phyloP scores from a whole-genome alignment of 2,329 filamentous ascomycete genomes.

The Fusarium bactridioides region DNA sequence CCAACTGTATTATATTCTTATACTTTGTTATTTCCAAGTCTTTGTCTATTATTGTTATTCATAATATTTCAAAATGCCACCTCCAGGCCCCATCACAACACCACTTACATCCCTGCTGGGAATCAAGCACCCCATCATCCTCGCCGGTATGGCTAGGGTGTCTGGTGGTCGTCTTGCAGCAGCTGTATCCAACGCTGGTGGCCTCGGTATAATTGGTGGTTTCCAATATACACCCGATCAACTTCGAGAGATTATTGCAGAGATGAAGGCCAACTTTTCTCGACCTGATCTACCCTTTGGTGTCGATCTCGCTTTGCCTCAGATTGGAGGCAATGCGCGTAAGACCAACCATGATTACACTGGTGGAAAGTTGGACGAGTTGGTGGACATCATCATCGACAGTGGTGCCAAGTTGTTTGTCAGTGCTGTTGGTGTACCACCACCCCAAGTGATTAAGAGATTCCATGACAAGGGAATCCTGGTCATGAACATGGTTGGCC shows the following conservation, averaged over 20 bases:
- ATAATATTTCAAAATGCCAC: conserved; percentile 47
- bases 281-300: conserved; percentile 81
- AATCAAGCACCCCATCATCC: conserved; percentile 88
- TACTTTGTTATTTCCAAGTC: neutral
- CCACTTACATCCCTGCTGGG: conserved; percentile 80
- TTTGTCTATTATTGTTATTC: neutral
- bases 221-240: conserved; percentile 77
- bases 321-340: conserved; percentile 83
- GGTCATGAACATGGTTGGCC: conserved; percentile 98
- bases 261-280: conserved; percentile 79
- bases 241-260: conserved; percentile 81
- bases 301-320: conserved; percentile 88
- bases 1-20: neutral
- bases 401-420: conserved; percentile 89
- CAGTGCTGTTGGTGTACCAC: conserved; percentile 86
- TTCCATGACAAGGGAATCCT: conserved; percentile 83
- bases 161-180: conserved; percentile 81
- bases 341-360: conserved; percentile 98
- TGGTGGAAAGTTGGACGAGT: conserved; percentile 83
- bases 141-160: conserved; percentile 92
- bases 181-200: conserved; percentile 88
- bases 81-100: conserved; percentile 70
- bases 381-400: conserved; percentile 86
- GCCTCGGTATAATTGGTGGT: conserved; percentile 78
- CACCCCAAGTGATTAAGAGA: conserved; percentile 73